These are phyloP conservation scores for Tephrocybe sp. DNA, from an alignment of 768 basidiomycete species.

Conservation along the genomic window DNA sequence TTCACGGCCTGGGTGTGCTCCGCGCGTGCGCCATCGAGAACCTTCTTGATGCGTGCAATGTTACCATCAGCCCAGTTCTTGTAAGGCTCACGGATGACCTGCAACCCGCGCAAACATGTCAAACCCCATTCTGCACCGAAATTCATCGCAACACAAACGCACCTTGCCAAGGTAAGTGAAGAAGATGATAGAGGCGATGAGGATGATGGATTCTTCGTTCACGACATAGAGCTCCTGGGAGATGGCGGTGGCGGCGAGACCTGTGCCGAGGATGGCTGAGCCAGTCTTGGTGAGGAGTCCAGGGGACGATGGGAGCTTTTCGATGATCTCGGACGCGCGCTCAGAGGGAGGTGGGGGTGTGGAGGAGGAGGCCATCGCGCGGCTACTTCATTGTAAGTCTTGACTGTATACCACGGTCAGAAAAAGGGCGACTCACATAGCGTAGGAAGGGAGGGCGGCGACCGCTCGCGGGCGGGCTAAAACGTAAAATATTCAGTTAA, in stretches of 20 bases:
- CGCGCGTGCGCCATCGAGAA: constrained; percentile 78
- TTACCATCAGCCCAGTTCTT: constrained; percentile 89
- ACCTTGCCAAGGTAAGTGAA: constrained; percentile 83
- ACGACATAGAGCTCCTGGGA: constrained; percentile 97
- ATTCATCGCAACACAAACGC: constrained; percentile 18
- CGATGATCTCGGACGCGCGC: constrained; percentile 87
- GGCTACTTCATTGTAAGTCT: constrained; percentile 38
- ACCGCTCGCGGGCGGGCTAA: constrained; percentile 57
- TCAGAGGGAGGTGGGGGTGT: constrained; percentile 75
- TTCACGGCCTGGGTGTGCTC: constrained; percentile 94
- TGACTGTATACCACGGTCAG: constrained; percentile 6
- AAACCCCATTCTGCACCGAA: background rate
- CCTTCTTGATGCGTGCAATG: constrained; percentile 77
- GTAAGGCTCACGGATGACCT: constrained; percentile 87
- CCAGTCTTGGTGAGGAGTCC: constrained; percentile 95
- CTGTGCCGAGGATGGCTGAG: constrained; percentile 87
- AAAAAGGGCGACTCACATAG: constrained; percentile 43
- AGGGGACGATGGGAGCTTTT: constrained; percentile 82
- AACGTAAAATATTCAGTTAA: constrained; percentile 1
- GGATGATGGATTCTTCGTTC: constrained; percentile 93
- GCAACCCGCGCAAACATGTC: constrained; percentile 3
- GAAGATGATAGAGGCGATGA: constrained; percentile 81
- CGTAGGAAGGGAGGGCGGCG: constrained; percentile 43
- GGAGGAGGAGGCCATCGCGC: constrained; percentile 60
- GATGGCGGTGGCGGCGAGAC: constrained; percentile 87